Base-by-base conservation (phyloP, 208 protist genomes). In the Leishmania tarentolae region DNA sequence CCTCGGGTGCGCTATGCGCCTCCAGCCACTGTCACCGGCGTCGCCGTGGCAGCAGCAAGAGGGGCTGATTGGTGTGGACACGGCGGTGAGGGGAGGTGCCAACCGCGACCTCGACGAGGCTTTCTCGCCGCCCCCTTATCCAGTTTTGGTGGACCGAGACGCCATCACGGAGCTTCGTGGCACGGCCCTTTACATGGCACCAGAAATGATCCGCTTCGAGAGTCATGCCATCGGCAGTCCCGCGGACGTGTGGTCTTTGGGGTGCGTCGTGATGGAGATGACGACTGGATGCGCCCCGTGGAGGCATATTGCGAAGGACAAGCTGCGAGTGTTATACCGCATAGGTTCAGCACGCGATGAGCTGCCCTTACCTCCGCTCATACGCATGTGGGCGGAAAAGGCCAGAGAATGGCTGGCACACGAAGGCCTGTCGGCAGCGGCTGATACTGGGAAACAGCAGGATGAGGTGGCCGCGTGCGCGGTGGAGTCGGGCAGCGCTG, bases 1-100 rank as follows among this genome's bases (percentile, higher is more conserved):
- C 87, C 97, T 99, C 66, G 95, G 95, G 69, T 97, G 96, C 37
- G 91, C 93, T 47, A 94, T 92, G 87, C 93, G 96, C 42, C 82
- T 99, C 19, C 76, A 80, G 42, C 47, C 75, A 24, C 66, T 59
- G 52, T 66, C 80, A 17, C 31, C 79, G 57, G 0, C 53, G 17
- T 21, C 76, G 47, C 21, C 50, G 19, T 35, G 24, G 42, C 40
- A 31, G 42, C 61, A 53, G 31, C 71, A 21, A 57, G 28, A 50
- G 8, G 71, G 15, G 35, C 68, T 42, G 24, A 7, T 24, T 52
- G 68, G n/a, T 53, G 71, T 24, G 52, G 42, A 75, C 35, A 1
- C 31, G 31, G 6, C 68, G 28, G 19, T 47, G 68, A 52, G 47
- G 42, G 68, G 21, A 72, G 21, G 68, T 8, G 42, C 42, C 40